Evolutionary conservation across 2,329 filamentous ascomycete species (phyloP).

Genomic region (Epichloe amarillans): DNA sequence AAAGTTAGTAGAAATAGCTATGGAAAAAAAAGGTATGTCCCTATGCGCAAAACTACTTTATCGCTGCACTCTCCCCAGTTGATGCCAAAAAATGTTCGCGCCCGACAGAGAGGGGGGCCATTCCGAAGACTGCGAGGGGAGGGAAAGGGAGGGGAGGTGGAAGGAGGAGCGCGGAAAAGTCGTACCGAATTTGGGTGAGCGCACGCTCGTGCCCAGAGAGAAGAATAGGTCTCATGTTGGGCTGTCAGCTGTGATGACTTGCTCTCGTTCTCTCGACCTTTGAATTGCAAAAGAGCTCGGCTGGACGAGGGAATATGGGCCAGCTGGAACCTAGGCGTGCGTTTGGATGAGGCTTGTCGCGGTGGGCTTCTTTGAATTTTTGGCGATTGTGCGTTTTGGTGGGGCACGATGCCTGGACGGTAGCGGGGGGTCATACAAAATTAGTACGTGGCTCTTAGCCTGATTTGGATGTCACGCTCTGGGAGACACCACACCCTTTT

Average conservation of each 20-base stretch:
- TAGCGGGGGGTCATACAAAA: constrained; percentile 1
- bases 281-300: background rate
- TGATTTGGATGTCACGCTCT: background rate
- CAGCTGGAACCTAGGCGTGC: constrained; percentile 6
- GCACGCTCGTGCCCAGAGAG: constrained; percentile 94
- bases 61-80: background rate
- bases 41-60: background rate
- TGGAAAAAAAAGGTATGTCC: background rate
- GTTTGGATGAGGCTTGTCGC: constrained; percentile 15
- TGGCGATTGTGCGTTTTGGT: constrained; percentile 34
- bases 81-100: background rate
- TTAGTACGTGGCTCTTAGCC: background rate
- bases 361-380: constrained; percentile 26
- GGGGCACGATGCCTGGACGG: constrained; percentile 18
- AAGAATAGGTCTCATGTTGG: constrained; percentile 89
- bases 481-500: background rate
- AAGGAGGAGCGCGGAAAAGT: constrained; percentile 6
- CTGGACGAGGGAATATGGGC: constrained; percentile 7
- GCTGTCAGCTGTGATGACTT: constrained; percentile 12
- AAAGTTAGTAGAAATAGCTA: constrained; percentile 1
- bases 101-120: background rate
- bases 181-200: constrained; percentile 83
- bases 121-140: background rate
- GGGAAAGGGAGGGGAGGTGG: background rate
- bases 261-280: constrained; percentile 2